A percentile compares a stretch with the other conserved stretches of the same genome.
phyloP scores from a whole-genome alignment of 2,329 filamentous ascomycete genomes.

The Metarhizium brunneum region DNA sequence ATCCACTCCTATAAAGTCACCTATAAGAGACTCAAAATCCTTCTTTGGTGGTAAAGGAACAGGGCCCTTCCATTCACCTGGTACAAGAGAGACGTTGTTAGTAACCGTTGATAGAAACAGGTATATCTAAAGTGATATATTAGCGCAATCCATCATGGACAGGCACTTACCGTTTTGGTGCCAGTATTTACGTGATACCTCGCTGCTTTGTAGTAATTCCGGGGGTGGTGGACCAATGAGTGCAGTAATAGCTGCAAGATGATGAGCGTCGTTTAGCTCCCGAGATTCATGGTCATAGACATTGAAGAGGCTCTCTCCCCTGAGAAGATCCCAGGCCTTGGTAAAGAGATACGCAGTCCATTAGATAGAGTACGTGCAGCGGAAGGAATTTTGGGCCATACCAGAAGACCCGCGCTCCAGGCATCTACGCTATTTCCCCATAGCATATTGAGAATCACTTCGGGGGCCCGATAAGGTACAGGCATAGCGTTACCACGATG shows the following conservation, averaged over 20 bases:
- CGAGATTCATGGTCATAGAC: constrained; percentile 12
- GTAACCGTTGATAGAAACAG: not conserved
- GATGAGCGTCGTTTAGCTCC: constrained; percentile 17
- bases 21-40: constrained; percentile 11
- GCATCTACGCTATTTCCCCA: constrained; percentile 25
- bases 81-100: not conserved
- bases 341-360: not conserved
- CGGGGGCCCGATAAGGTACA: constrained; percentile 22
- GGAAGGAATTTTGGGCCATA: constrained; percentile 8
- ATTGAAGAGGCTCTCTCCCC: not conserved
- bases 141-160: constrained; percentile 1
- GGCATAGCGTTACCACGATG: constrained; percentile 19
- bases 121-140: not conserved
- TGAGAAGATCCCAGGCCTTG: constrained; percentile 1
- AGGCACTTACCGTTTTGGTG: constrained; percentile 13
- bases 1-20: constrained; percentile 8
- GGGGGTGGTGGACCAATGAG: constrained; percentile 18
- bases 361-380: not conserved
- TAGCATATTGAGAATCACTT: constrained; percentile 25
- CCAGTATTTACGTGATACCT: constrained; percentile 16
- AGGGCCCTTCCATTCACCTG: constrained; percentile 16
- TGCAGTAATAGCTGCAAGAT: constrained; percentile 19
- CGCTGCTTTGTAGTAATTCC: constrained; percentile 14
- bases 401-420: constrained; percentile 26
- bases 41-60: constrained; percentile 13